phyloP scores from a whole-genome alignment of 2,329 filamentous ascomycete species.

The Botrytis pseudocinerea region DNA sequence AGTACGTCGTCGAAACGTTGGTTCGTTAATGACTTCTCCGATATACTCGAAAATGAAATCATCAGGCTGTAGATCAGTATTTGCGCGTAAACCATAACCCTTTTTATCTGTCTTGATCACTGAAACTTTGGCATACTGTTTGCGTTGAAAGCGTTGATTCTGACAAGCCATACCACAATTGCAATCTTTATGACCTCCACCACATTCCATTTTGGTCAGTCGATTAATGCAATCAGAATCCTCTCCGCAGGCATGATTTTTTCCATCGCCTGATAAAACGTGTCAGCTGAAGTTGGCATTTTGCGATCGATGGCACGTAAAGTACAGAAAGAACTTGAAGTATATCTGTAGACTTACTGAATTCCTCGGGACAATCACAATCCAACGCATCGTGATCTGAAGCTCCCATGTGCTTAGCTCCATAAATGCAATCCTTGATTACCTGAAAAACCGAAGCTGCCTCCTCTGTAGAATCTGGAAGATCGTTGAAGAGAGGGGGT shows the following conservation, averaged over 20 bases:
- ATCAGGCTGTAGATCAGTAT: conserved; percentile 72
- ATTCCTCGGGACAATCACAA: conserved; percentile 93
- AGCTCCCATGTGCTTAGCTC: conserved; percentile 84
- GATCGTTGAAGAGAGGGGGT: conserved; percentile 67
- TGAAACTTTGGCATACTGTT: conserved; percentile 84
- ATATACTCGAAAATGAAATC: conserved; percentile 99
- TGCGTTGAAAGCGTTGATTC: conserved; percentile 91
- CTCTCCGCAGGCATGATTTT: conserved; percentile 87
- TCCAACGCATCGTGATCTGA: conserved; percentile 89
- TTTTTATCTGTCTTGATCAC: conserved; percentile 99
- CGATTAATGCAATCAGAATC: conserved; percentile 99
- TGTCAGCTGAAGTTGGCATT: conserved; percentile 39
- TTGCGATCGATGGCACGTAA: neutral
- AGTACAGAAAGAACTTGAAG: conserved; percentile 3
- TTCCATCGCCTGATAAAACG: conserved; percentile 52
- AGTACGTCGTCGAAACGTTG: conserved; percentile 85
- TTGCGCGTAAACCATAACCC: conserved; percentile 85
- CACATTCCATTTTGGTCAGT: conserved; percentile 96
- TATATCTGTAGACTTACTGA: conserved; percentile 67
- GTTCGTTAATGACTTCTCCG: conserved; percentile 95
- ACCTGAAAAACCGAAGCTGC: conserved; percentile 76
- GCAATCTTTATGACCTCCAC: conserved; percentile 64
- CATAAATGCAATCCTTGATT: conserved; percentile 85
- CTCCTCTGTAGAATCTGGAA: conserved; percentile 76
- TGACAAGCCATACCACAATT: conserved; percentile 86